These are phyloP conservation scores for Colletotrichum abscissum DNA, from an alignment of 2,329 filamentous ascomycete species.

Conservation along the genomic window DNA sequence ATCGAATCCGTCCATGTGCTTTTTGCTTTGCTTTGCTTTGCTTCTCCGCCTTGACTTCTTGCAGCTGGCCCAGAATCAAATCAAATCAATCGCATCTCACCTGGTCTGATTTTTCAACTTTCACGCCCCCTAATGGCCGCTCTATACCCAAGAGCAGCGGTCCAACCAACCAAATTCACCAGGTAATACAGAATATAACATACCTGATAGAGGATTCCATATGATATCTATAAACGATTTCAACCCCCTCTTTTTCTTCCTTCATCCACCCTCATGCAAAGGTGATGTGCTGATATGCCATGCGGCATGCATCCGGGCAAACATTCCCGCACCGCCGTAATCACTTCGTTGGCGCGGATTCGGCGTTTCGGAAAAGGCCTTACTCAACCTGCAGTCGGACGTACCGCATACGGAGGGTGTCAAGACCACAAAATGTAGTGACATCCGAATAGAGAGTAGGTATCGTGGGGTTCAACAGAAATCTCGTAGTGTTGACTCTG, in stretches of 20 bases:
- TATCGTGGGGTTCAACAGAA: slow-evolving; percentile 11
- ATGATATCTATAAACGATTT: neutral
- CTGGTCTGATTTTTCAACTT: neutral
- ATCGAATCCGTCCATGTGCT: neutral
- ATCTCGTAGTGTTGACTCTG: neutral
- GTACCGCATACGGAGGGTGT: neutral
- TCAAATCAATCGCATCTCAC: neutral
- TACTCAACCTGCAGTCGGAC: neutral
- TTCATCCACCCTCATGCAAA: neutral
- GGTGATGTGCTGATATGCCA: neutral
- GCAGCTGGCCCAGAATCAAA: neutral
- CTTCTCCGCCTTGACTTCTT: neutral
- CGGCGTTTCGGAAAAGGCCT: neutral
- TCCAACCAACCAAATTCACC: no score
- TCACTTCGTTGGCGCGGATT: neutral
- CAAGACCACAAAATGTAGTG: slow-evolving; percentile 13
- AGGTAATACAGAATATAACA: no score
- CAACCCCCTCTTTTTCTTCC: neutral
- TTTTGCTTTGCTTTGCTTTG: neutral
- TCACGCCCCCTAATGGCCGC: neutral
- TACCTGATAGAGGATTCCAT: no score
- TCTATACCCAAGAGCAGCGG: neutral
- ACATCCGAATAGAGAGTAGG: slow-evolving; percentile 16
- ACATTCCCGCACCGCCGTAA: neutral
- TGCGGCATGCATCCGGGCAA: slow-evolving; percentile 8